Percentiles rank a stretch among this genome's conserved stretches.
Evolutionary conservation across 768 basidiomycete species (phyloP).

Genomic region (Lactarius indigo): DNA sequence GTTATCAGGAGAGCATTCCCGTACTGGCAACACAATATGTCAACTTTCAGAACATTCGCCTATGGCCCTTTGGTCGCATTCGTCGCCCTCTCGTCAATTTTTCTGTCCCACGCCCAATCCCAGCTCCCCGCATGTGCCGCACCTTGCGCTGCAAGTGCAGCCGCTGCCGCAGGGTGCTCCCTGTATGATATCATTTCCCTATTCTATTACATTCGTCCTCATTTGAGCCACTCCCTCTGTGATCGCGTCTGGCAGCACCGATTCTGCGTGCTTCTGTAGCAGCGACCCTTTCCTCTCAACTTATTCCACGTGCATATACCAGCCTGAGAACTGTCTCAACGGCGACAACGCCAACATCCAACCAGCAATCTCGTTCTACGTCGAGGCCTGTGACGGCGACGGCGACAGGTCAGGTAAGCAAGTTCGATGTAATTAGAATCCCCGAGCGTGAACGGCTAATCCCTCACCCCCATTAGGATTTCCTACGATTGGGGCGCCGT

Average conservation of each 20-base stretch:
- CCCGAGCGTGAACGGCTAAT: not conserved
- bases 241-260: not conserved
- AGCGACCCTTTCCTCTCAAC: not conserved
- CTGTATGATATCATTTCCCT: not conserved
- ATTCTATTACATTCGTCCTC: not conserved
- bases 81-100: not conserved
- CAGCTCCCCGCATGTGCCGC: not conserved
- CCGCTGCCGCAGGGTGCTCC: not conserved
- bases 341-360: not conserved
- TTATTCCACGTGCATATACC: not conserved
- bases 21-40: not conserved
- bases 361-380: not conserved
- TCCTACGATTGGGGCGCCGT: not conserved
- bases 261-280: not conserved
- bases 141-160: not conserved
- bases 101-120: not conserved
- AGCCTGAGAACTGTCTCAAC: not conserved
- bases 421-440: not conserved
- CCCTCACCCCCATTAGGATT: not conserved
- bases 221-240: not conserved
- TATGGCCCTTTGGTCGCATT: not conserved
- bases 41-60: not conserved
- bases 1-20: not conserved
- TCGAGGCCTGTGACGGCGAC: not conserved
- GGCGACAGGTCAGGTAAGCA: not conserved